These are phyloP conservation scores for Mortierella sp. DNA, from an alignment of 371 early-diverging fungal species.

Conservation along the genomic window DNA sequence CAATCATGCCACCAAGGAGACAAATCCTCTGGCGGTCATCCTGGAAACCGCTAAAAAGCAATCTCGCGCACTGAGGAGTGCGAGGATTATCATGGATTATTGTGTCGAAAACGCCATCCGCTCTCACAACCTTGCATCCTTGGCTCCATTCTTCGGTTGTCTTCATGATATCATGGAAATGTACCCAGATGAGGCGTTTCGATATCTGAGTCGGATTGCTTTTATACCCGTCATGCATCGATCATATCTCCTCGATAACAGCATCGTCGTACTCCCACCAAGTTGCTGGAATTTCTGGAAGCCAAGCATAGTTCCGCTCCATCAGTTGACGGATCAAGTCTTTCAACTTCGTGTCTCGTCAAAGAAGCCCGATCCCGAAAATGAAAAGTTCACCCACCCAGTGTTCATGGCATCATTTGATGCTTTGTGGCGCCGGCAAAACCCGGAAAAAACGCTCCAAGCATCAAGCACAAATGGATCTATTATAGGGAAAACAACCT, in stretches of 20 bases:
- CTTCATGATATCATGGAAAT: slow-evolving; percentile 10
- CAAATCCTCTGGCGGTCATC: slow-evolving; percentile 10
- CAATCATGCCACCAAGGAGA: not conserved
- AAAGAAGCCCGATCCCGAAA: not conserved
- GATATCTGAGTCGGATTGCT: slow-evolving; percentile 5
- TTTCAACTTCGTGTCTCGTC: slow-evolving; percentile 12
- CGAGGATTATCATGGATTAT: slow-evolving; percentile 18
- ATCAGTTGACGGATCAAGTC: slow-evolving; percentile 7
- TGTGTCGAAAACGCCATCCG: slow-evolving; percentile 12
- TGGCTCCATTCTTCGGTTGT: slow-evolving; percentile 12
- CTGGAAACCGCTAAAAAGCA: not conserved
- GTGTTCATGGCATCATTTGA: slow-evolving; percentile 23
- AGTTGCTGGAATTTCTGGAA: slow-evolving; percentile 7
- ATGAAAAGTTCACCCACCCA: slow-evolving; percentile 16
- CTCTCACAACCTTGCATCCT: slow-evolving; percentile 13
- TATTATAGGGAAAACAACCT: not conserved
- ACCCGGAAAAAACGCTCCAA: too few species aligned
- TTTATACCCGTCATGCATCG: slow-evolving; percentile 18
- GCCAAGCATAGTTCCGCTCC: not conserved
- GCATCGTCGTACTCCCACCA: not conserved
- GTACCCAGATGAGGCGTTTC: slow-evolving; percentile 1
- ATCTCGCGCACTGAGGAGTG: not conserved
- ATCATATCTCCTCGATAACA: slow-evolving; percentile 13
- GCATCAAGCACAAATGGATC: too few species aligned
- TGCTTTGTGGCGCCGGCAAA: slow-evolving; percentile 9